Evolutionary conservation across 768 basidiomycete species (phyloP).

Genomic region (Scleroderma bovista): DNA sequence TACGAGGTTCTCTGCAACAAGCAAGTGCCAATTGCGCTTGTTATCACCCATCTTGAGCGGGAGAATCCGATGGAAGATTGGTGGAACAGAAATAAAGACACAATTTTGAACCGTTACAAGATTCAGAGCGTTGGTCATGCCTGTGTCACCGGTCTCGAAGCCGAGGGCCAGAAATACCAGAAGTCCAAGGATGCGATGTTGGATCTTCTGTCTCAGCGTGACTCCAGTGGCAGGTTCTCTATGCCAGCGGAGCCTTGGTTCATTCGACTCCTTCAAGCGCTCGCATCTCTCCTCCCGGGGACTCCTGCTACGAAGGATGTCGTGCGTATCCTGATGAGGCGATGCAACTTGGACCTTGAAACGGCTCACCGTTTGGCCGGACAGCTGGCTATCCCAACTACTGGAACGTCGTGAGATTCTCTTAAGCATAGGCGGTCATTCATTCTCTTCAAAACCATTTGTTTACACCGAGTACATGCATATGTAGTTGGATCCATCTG

Average conservation of each 20-base stretch:
- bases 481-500: too few relatives aligned
- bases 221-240: conserved; percentile 11
- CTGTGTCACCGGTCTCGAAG: conserved; percentile 35
- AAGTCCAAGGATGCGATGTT: conserved; percentile 26
- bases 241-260: conserved; percentile 25
- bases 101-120: conserved; percentile 21
- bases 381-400: not conserved
- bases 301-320: conserved; percentile 23
- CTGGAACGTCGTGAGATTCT: not conserved
- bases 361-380: conserved; percentile 17
- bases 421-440: too few relatives aligned
- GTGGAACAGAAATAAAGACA: conserved; percentile 25
- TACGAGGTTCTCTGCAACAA: conserved; percentile 33
- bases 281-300: conserved; percentile 14
- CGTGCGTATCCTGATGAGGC: conserved; percentile 18
- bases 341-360: conserved; percentile 25
- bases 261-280: conserved; percentile 15
- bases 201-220: conserved; percentile 11
- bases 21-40: conserved; percentile 35
- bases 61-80: conserved; percentile 31
- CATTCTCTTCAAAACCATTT: too few relatives aligned
- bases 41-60: conserved; percentile 37
- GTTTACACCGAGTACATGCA: too few relatives aligned
- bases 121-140: conserved; percentile 31
- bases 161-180: conserved; percentile 29